Evolutionary conservation across 1,284 basidiomycete species (phyloP), one percentile per base, ranked within the genome.

Genomic region (Malassezia cuniculi): DNA sequence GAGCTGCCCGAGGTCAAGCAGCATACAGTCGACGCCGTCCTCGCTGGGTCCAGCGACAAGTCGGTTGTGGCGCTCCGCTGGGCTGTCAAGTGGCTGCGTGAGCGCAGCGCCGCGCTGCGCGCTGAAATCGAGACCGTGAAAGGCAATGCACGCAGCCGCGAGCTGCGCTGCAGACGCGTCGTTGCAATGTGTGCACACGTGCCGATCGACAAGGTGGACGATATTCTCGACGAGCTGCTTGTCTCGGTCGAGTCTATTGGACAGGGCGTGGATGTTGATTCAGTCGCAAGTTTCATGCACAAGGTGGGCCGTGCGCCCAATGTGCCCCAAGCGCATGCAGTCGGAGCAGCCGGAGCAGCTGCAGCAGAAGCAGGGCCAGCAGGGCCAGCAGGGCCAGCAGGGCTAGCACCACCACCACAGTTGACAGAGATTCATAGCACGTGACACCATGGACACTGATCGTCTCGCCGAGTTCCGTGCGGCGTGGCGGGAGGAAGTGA

Each of bases 171-270:
- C 71, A 81, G 85, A 69, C 85, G 80, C 69, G 81, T 94, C 46
- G 81, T 95, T 15, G 79, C 85, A 16, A 71, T 90, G 37, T 90
- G 85, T 67, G 85, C 85, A 6, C 82, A 82, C 29, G 80, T 87
- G 35, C 76, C 83, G 2, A 74, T 85, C 32, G 83, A 89, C 55
- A 80, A 80, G 66, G 82, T 94, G 31, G 87, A 93, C 69, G 78
- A 78, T 57, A 82, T 85, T 77, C 73, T 90, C 34, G 84, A 86
- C 60, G 81, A 85, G 52, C 73, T 93, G 31, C 75, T 87, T 17
- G 74, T 84, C 41, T 85, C 86, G 17, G 79, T 90, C 37, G 85
- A 90, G 68, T 85, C 81, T 57, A 85, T 90, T 64, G 74, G 82
- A 1, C 44, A 47, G 2, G 79, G 82, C 50, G 78, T 86, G 16